A percentile compares a stretch with the other conserved stretches of the same genome.
These are phyloP conservation scores for Paragyromitra xinjiangensis DNA, from an alignment of 495 filamentous ascomycete species.

Conservation along the genomic window DNA sequence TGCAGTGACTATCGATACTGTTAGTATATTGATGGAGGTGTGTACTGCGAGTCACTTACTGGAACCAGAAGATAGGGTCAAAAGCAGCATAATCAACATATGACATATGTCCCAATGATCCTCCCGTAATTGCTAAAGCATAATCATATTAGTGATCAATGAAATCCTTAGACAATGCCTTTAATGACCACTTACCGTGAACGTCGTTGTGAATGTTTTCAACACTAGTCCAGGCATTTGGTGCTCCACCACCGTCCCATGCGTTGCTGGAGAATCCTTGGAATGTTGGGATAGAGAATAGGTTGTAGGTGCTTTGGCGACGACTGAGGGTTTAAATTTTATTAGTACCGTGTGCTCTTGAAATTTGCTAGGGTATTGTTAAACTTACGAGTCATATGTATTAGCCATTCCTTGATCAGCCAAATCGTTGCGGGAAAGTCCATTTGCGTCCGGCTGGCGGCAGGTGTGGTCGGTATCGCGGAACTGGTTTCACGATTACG, in stretches of 20 bases:
- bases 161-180: neutral
- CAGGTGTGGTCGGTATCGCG: constrained; percentile 29
- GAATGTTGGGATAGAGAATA: constrained; percentile 53
- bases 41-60: constrained; percentile 53
- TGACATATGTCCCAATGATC: constrained; percentile 59
- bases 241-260: constrained; percentile 20
- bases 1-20: constrained; percentile 59
- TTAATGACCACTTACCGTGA: constrained; percentile 27
- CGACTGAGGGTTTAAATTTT: constrained; percentile 32
- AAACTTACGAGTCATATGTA: constrained; percentile 47
- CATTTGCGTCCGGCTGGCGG: constrained; percentile 45
- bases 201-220: constrained; percentile 53
- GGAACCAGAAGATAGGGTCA: constrained; percentile 79
- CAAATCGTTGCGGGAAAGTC: constrained; percentile 36
- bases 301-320: constrained; percentile 51
- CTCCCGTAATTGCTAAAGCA: constrained; percentile 36
- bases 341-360: neutral
- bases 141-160: constrained; percentile 12
- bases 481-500: constrained; percentile 22
- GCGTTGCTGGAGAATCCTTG: constrained; percentile 47
- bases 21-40: constrained; percentile 18
- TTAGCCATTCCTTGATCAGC: constrained; percentile 44
- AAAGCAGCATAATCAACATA: constrained; percentile 73
- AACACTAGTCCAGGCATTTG: constrained; percentile 46
- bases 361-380: neutral